These are phyloP conservation scores for Verticillium nonalfalfae DNA, from an alignment of 2,329 filamentous ascomycete genomes.

Conservation along the genomic window DNA sequence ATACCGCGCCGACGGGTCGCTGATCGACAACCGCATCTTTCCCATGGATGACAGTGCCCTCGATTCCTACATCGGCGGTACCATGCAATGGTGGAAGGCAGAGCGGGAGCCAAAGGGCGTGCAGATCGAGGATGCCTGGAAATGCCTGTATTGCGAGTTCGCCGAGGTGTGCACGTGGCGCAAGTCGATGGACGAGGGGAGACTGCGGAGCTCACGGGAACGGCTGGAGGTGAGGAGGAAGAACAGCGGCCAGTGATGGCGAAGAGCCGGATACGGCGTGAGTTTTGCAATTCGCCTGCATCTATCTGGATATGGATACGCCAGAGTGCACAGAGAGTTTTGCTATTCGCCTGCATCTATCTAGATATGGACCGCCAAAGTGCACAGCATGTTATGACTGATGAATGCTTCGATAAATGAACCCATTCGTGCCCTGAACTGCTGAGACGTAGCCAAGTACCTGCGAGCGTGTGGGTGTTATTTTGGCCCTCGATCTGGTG, in stretches of 20 bases:
- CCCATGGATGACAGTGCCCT: conserved; percentile 60
- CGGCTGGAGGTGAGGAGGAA: not conserved
- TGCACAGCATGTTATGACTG: too few relatives aligned
- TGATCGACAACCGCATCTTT: conserved; percentile 53
- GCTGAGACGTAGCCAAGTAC: too few relatives aligned
- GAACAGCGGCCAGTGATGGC: not conserved
- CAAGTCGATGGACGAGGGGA: conserved; percentile 58
- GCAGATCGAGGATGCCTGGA: conserved; percentile 77
- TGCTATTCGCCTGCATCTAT: not conserved
- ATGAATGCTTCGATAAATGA: too few relatives aligned
- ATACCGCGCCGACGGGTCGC: conserved; percentile 42
- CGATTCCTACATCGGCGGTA: conserved; percentile 58
- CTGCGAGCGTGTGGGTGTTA: too few relatives aligned
- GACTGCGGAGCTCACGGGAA: conserved; percentile 7
- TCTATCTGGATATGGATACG: not conserved
- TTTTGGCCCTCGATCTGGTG: too few relatives aligned
- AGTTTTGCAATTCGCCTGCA: not conserved
- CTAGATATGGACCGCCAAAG: not conserved
- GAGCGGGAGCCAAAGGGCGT: conserved; percentile 68
- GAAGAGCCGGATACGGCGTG: not conserved
- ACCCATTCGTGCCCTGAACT: too few relatives aligned
- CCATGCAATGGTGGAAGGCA: conserved; percentile 86
- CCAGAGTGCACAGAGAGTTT: too few relatives aligned
- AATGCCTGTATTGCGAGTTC: conserved; percentile 83
- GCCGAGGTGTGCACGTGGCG: conserved; percentile 74